Evolutionary conservation across 768 basidiomycete species (phyloP), one percentile per base, ranked within the genome.

Genomic region (Hortiboletus flavorubellus): DNA sequence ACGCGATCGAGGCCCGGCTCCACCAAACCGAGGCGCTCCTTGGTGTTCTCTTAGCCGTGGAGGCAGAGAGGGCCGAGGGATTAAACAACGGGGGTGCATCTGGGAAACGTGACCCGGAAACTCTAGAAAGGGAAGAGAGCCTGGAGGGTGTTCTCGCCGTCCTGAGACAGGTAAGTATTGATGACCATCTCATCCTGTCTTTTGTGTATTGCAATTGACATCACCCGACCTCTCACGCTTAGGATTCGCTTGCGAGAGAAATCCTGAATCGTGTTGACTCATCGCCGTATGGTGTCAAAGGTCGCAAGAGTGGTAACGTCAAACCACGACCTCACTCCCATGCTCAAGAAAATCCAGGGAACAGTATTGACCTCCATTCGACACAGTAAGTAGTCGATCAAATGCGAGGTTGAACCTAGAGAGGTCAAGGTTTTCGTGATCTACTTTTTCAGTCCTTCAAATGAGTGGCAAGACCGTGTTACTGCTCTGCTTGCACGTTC

Each of bases 21-120:
- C 93, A 96, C 62, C 91, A 95, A 66, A 91, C 92, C 16, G 93
- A 96, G 68, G 93, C 93, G 0, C 77, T 96, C 40, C 76, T 96
- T 30, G 93, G 92, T 49, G 87, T 93, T 54, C 75, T 95, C 49
- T 76, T 94, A 38, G 78, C 85, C 43, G 64, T 72, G 23, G 70
- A 73, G 48, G 64, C 70, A 33, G 68, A 65, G 3, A 62, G 59
- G 37, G 29, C 59, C 40, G 60, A 64, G 41, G 43, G n/a, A 21
- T 45, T 38, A 43, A 45, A 49, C 39, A 68, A 60, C 14, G 73
- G 76, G 37, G 59, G 62, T n/a, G 62, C 78, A 4, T 76, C 77
- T 62, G 54, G 55, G 40, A 62, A 56, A 49, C 34, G n/a, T 15
- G 48, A 47, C 18, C 29, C 5, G 3, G 47, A 46, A 26, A 26